Percentiles rank a stretch among this genome's conserved stretches.
Conservation (phyloP, 169 alveolate genomes). For the Plasmodium relictum region DNA sequence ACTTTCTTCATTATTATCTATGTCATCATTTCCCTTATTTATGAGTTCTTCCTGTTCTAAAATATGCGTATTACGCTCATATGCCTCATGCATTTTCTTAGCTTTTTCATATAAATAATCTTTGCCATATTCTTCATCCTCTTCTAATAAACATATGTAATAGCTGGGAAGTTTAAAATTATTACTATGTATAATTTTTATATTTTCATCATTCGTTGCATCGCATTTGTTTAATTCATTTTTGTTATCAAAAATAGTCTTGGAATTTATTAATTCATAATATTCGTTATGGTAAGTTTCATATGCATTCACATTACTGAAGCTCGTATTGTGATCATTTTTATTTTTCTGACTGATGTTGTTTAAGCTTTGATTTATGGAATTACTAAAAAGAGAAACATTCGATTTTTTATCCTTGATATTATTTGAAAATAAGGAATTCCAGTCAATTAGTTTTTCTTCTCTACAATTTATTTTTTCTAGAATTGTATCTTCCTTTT, state of each 20-base stretch:
- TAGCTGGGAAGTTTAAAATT: constrained; percentile 15
- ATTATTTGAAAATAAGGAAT: constrained; percentile 61
- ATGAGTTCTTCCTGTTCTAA: constrained; percentile 19
- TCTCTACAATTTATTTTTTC: constrained; percentile 18
- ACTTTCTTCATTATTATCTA: constrained; percentile 24
- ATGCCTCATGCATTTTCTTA: constrained; percentile 52
- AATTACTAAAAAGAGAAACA: constrained; percentile 25
- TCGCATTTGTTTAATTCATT: constrained; percentile 14
- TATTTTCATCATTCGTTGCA: not conserved
- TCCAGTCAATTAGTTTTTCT: constrained; percentile 77
- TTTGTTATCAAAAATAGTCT: constrained; percentile 1
- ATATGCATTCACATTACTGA: constrained; percentile 8
- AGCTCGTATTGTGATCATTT: not conserved
- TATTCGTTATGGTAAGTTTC: not conserved
- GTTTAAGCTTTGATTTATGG: constrained; percentile 35
- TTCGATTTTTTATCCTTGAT: constrained; percentile 9
- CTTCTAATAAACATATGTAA: constrained; percentile 56
- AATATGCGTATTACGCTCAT: constrained; percentile 50
- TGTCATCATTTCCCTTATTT: constrained; percentile 11
- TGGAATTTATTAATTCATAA: not conserved
- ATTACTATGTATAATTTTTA: not conserved
- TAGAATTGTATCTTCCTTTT: constrained; percentile 38
- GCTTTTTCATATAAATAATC: constrained; percentile 75
- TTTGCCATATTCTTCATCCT: constrained; percentile 68
- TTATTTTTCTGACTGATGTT: constrained; percentile 14